These are phyloP conservation scores for Nadsonia fulvescens DNA, from an alignment of 805 yeast species.

Conservation along the genomic window DNA sequence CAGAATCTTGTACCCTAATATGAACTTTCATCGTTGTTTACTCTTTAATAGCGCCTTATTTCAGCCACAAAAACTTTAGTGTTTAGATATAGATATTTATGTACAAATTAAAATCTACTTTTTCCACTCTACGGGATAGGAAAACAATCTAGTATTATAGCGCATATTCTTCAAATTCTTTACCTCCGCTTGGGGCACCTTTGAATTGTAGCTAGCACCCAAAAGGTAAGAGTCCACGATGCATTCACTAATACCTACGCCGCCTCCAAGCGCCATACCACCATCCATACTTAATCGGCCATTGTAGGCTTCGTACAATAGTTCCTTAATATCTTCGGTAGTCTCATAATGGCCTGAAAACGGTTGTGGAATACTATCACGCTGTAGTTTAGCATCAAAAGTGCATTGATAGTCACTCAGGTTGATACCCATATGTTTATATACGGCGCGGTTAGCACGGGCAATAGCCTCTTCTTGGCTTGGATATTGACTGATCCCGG, in stretches of 20 bases:
- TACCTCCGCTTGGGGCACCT: too few species aligned
- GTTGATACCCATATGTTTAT: constrained; percentile 22
- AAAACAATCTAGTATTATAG: constrained; percentile 15
- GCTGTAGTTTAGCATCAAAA: constrained; percentile 25
- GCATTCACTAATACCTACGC: constrained; percentile 84
- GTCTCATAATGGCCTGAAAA: constrained; percentile 45
- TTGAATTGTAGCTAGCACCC: constrained; percentile 25
- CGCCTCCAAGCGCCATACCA: constrained; percentile 65
- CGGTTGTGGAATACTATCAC: constrained; percentile 63
- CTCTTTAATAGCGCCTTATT: too few species aligned
- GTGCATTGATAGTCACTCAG: constrained; percentile 15
- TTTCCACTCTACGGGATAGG: constrained; percentile 13
- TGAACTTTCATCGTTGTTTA: too few species aligned
- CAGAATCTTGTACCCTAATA: too few species aligned
- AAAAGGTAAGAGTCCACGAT: constrained; percentile 43
- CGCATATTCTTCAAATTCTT: constrained; percentile 16
- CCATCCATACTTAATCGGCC: constrained; percentile 39
- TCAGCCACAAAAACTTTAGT: too few species aligned
- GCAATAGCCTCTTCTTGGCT: constrained; percentile 12
- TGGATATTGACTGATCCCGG: constrained; percentile 14
- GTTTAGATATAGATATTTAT: constrained; percentile 1
- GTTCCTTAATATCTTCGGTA: constrained; percentile 20
- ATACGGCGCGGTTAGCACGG: constrained; percentile 23
- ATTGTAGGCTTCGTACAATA: constrained; percentile 20
- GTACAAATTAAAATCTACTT: constrained; percentile 9